phyloP scores from a whole-genome alignment of 2,329 filamentous ascomycete species.

The Albophoma yamanashiensis region DNA sequence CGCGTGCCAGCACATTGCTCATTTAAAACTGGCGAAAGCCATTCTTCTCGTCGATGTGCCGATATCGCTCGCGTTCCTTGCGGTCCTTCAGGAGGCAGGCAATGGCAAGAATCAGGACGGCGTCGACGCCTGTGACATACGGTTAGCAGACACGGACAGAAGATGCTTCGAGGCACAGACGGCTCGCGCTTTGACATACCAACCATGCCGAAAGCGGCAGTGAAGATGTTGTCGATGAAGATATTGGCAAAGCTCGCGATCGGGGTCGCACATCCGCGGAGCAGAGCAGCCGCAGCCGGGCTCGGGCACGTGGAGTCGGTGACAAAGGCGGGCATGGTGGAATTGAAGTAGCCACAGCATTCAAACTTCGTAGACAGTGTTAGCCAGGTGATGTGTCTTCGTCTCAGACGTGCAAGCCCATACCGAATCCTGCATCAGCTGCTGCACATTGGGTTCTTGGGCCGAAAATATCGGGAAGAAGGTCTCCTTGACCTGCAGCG shows the following conservation, averaged over 20 bases:
- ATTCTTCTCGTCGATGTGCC: constrained; percentile 71
- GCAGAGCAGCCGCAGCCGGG: constrained; percentile 57
- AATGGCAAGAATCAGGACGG: constrained; percentile 56
- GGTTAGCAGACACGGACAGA: background rate
- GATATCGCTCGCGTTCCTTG: constrained; percentile 69
- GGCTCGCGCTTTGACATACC: constrained; percentile 27
- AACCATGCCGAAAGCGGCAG: constrained; percentile 68
- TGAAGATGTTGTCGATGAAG: constrained; percentile 69
- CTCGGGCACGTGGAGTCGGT: constrained; percentile 58
- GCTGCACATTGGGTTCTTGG: constrained; percentile 48
- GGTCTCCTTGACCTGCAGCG: constrained; percentile 54
- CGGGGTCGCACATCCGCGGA: constrained; percentile 57
- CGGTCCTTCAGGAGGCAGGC: constrained; percentile 72
- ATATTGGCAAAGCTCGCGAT: constrained; percentile 60
- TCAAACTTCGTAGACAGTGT: constrained; percentile 42
- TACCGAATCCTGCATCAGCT: constrained; percentile 60
- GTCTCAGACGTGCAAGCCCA: constrained; percentile 8
- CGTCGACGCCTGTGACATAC: constrained; percentile 42
- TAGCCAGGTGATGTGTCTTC: background rate
- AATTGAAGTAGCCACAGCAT: constrained; percentile 74
- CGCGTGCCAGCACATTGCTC: background rate
- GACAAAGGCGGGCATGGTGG: constrained; percentile 60
- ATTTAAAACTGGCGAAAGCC: constrained; percentile 26
- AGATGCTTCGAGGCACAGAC: background rate
- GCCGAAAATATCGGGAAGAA: constrained; percentile 50